These are phyloP conservation scores for Mycothermus thermophilus DNA, from an alignment of 495 filamentous ascomycete genomes.

Conservation along the genomic window DNA sequence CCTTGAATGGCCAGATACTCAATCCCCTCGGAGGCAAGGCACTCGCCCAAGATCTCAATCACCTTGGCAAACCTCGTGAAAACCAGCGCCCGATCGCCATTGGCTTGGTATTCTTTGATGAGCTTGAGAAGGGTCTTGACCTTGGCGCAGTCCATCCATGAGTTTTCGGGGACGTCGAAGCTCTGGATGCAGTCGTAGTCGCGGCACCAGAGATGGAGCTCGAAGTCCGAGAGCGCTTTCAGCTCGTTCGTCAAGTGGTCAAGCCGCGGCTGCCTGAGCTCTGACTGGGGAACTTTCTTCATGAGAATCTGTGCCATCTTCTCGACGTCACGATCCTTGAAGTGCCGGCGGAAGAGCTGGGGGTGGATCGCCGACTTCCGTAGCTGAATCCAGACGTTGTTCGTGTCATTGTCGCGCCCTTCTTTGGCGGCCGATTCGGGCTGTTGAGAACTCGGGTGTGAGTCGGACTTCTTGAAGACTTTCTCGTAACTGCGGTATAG, in stretches of 20 bases:
- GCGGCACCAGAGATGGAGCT: constrained; percentile 65
- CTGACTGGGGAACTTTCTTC: constrained; percentile 32
- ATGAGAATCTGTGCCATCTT: constrained; percentile 68
- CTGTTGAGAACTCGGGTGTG: no score
- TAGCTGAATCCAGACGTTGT: constrained; percentile 79
- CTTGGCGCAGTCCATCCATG: constrained; percentile 93
- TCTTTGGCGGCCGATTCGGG: constrained; percentile 17
- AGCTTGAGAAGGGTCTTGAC: constrained; percentile 63
- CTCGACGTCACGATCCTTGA: constrained; percentile 53
- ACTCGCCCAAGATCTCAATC: constrained; percentile 74
- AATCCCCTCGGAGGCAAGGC: constrained; percentile 59
- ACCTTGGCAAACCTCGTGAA: constrained; percentile 91
- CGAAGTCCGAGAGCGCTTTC: constrained; percentile 60
- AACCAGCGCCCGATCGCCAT: constrained; percentile 74
- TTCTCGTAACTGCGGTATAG: constrained; percentile 49
- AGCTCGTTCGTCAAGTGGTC: constrained; percentile 60
- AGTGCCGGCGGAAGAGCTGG: constrained; percentile 68
- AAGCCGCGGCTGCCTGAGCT: constrained; percentile 39
- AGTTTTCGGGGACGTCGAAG: constrained; percentile 54
- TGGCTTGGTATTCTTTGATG: constrained; percentile 54
- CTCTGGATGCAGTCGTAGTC: constrained; percentile 55
- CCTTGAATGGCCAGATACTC: constrained; percentile 74
- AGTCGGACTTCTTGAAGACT: constrained; percentile 29
- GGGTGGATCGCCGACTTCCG: constrained; percentile 90
- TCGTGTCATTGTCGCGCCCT: constrained; percentile 30